phyloP scores from a whole-genome alignment of 805 yeast genomes.

The Kuraishia piskuri region DNA sequence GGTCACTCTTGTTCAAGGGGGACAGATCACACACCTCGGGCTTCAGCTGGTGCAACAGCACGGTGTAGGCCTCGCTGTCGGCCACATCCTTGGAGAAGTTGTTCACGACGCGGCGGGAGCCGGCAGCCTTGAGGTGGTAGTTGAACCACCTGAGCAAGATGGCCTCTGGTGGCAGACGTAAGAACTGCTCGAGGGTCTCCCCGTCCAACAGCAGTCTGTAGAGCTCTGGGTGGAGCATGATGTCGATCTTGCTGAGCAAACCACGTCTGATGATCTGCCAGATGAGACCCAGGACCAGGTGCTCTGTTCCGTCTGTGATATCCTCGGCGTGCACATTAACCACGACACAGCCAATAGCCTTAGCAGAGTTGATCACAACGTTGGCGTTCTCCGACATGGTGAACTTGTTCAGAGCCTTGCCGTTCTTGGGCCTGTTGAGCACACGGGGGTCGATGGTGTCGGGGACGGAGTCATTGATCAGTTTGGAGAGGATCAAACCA shows the following conservation, averaged over 20 bases:
- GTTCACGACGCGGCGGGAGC: constrained; percentile 74
- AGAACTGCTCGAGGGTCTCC: constrained; percentile 93
- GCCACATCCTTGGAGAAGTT: constrained; percentile 84
- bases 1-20: constrained; percentile 74
- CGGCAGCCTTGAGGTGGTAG: constrained; percentile 89
- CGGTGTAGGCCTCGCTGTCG: constrained; percentile 94
- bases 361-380: constrained; percentile 95
- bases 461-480: constrained; percentile 95
- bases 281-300: constrained; percentile 80
- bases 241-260: constrained; percentile 87
- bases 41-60: constrained; percentile 78
- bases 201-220: constrained; percentile 92
- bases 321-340: constrained; percentile 97
- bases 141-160: constrained; percentile 96
- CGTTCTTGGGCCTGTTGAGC: constrained; percentile 75
- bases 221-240: constrained; percentile 91
- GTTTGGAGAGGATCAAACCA: constrained; percentile 85
- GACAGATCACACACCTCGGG: constrained; percentile 74
- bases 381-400: constrained; percentile 96
- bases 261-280: constrained; percentile 99
- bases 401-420: constrained; percentile 81
- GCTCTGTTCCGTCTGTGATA: constrained; percentile 87
- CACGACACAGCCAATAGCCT: constrained; percentile 97
- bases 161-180: constrained; percentile 96
- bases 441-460: constrained; percentile 98